Conservation (phyloP, 2,329 filamentous ascomycete species). For the Fusarium aywerte region DNA sequence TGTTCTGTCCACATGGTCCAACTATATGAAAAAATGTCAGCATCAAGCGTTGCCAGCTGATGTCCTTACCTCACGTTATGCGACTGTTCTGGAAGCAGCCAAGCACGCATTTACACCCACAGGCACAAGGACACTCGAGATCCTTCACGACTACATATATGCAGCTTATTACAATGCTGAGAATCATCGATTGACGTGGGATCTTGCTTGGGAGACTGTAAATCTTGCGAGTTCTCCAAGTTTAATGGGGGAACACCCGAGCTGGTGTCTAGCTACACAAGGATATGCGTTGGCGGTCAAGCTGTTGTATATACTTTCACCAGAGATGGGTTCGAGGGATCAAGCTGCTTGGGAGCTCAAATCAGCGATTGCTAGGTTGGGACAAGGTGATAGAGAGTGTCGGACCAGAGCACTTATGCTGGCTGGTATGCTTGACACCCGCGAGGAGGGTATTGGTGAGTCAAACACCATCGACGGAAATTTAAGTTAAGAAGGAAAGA, state of each 20-base stretch:
- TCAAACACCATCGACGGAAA: not conserved
- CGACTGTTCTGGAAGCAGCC: not conserved
- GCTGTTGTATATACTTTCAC: not conserved
- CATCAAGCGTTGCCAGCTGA: not conserved
- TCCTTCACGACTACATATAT: not conserved
- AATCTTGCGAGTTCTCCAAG: not conserved
- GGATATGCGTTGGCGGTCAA: not conserved
- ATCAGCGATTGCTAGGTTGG: not conserved
- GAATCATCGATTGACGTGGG: not conserved
- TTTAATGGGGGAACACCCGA: not conserved
- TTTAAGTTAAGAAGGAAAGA: not conserved
- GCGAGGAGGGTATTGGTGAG: no score
- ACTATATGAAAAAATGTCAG: not conserved
- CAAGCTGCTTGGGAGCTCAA: not conserved
- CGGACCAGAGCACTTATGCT: not conserved
- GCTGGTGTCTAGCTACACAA: not conserved
- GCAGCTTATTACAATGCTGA: not conserved
- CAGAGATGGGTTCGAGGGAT: not conserved
- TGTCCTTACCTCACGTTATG: not conserved
- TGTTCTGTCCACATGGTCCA: not conserved
- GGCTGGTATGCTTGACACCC: not conserved
- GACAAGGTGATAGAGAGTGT: not conserved
- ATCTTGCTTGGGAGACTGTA: not conserved
- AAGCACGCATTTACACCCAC: not conserved
- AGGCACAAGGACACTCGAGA: not conserved